Base-by-base conservation (phyloP, 768 basidiomycete genomes). In the Brasilioporus rufonigricans region DNA sequence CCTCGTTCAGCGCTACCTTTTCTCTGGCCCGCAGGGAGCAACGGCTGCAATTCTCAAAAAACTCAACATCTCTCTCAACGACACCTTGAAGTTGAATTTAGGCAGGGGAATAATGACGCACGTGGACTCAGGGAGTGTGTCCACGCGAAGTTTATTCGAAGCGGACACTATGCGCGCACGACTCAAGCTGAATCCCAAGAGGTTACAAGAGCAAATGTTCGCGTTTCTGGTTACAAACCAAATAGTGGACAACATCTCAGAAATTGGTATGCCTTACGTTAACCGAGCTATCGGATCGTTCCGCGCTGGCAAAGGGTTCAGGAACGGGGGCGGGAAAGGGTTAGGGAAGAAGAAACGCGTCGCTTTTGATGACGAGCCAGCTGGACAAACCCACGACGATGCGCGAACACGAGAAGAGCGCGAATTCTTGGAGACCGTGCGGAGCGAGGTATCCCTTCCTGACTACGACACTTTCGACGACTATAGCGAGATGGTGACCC, bases 401-500 rank as follows among this genome's bases (percentile, higher is more conserved):
- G 66, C 54, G 9, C 71, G 68, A 10, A 72, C 69, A 4, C 74
- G 81, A 61, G 85, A 83, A 57, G 96, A 97, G 67, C 77, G 86
- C 40, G 81, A 80, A 51, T 94, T 93, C 65, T 71, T 99, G 67
- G 88, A 91, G 63, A 74, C 78, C 44, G 87, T 97, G 24, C 77
- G 93, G 53, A 74, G 75, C 47, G 87, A 98, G 73, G 86, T 87
- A 7, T 81, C 82, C 24, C 75, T 95, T 45, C 90, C 94, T 0
- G 85, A 85, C 36, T 94, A 95, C 63, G 81, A 85, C 33, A 75
- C 89, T 7, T 94, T 92, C 63, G 82, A 77, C 49, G 96, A 98
- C 73, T 99, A 96, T 71, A 85, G 84, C 64, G 97, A 99, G 74
- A 98, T 99, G 95, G 91, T 91, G 16, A 88, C 89, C 10, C 93